Conservation (phyloP, 2,329 filamentous ascomycete species). For the Fusarium goolgardi region DNA sequence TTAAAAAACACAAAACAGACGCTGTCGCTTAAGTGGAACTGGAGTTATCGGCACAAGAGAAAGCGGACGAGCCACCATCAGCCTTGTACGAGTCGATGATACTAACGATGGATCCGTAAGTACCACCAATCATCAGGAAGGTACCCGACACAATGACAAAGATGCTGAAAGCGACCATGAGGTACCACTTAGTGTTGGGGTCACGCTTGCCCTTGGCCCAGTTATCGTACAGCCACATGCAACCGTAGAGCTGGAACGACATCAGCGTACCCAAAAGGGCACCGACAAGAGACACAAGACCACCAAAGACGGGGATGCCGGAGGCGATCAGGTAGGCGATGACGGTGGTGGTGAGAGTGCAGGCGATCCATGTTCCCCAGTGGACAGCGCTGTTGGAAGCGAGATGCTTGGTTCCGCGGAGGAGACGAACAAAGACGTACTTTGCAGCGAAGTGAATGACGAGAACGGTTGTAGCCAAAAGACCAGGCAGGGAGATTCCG, state of each 20-base stretch:
- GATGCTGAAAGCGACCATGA: slow-evolving; percentile 30
- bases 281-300: slow-evolving; percentile 47
- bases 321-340: slow-evolving; percentile 47
- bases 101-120: slow-evolving; percentile 57
- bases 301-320: slow-evolving; percentile 44
- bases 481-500: slow-evolving; percentile 51
- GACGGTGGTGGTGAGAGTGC: slow-evolving; percentile 43
- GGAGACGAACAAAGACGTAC: slow-evolving; percentile 35
- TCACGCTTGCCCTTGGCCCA: slow-evolving; percentile 36
- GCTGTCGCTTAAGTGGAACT: slow-evolving; percentile 38
- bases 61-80: slow-evolving; percentile 53
- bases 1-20: slow-evolving; percentile 6
- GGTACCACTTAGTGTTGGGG: slow-evolving; percentile 23
- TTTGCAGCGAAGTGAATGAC: slow-evolving; percentile 44
- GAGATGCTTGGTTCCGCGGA: slow-evolving; percentile 49
- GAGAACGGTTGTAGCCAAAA: slow-evolving; percentile 46
- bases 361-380: slow-evolving; percentile 50
- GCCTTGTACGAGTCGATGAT: slow-evolving; percentile 51
- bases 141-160: slow-evolving; percentile 40
- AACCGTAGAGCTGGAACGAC: slow-evolving; percentile 48
- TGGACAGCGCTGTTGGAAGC: slow-evolving; percentile 46
- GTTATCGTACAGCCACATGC: slow-evolving; percentile 49
- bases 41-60: slow-evolving; percentile 59
- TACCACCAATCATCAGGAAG: slow-evolving; percentile 59
- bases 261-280: slow-evolving; percentile 49